phyloP scores from a whole-genome alignment of 331 rosid genomes.

The Quercus tomentella region DNA sequence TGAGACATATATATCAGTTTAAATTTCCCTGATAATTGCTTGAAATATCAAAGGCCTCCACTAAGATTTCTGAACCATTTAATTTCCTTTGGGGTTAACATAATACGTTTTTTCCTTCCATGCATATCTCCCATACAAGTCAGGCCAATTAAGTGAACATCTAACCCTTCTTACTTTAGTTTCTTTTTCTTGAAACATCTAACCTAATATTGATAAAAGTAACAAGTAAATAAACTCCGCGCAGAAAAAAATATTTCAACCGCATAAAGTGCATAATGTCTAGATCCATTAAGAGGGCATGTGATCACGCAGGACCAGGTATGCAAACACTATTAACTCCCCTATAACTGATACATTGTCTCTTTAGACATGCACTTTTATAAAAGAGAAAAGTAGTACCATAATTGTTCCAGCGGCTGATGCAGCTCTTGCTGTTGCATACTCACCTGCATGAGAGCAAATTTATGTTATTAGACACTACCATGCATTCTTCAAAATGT shows the following conservation, averaged over 20 bases:
- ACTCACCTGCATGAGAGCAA: constrained; percentile 52
- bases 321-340: neutral
- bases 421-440: constrained; percentile 92
- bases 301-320: neutral
- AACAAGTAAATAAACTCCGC: neutral
- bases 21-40: neutral
- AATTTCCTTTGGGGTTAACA: neutral
- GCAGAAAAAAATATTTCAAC: neutral
- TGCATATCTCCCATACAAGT: neutral
- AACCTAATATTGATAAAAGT: neutral
- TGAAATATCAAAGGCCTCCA: neutral
- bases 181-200: neutral
- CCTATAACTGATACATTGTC: neutral
- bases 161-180: neutral
- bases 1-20: neutral
- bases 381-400: constrained; percentile 34
- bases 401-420: constrained; percentile 80
- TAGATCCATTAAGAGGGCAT: neutral
- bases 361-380: neutral
- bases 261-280: neutral
- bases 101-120: neutral
- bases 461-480: constrained; percentile 18
- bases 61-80: neutral
- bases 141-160: neutral
- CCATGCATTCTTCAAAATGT: neutral